phyloP scores from a whole-genome alignment of 2,329 filamentous ascomycete species.

The Fusarium liriodendri region DNA sequence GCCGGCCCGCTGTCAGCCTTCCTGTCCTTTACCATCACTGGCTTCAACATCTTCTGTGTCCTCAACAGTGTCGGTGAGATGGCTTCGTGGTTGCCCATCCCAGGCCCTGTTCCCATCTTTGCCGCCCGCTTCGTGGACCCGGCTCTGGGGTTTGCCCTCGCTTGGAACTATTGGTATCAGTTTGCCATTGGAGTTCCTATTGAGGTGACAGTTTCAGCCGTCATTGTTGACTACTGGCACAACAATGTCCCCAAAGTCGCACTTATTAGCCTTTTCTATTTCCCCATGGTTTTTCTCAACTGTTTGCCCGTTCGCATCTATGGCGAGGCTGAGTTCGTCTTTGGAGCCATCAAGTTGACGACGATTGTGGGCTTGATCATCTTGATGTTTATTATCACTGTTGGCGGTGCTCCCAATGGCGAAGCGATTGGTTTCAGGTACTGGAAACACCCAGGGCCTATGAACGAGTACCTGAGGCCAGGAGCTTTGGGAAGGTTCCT shows the following conservation, averaged over 20 bases:
- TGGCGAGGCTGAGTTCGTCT: slow-evolving; percentile 71
- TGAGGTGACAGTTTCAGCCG: slow-evolving; percentile 67
- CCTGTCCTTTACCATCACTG: not conserved
- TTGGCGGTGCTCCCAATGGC: slow-evolving; percentile 64
- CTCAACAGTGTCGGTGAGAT: slow-evolving; percentile 7
- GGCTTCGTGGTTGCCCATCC: not conserved
- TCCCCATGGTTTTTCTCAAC: slow-evolving; percentile 24
- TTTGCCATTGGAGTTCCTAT: slow-evolving; percentile 68
- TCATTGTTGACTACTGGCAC: slow-evolving; percentile 72
- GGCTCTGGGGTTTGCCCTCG: slow-evolving; percentile 56
- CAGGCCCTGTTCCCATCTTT: slow-evolving; percentile 22
- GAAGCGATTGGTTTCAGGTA: slow-evolving; percentile 56
- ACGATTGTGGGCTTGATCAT: slow-evolving; percentile 69
- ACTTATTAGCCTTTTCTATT: slow-evolving; percentile 16
- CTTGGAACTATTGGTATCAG: slow-evolving; percentile 73
- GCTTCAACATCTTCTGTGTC: slow-evolving; percentile 2
- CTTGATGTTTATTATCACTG: slow-evolving; percentile 56
- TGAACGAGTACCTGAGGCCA: slow-evolving; percentile 60
- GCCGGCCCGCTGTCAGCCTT: not conserved
- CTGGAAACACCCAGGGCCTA: slow-evolving; percentile 55
- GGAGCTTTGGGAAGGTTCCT: slow-evolving; percentile 66
- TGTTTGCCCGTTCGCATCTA: slow-evolving; percentile 24
- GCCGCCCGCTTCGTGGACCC: slow-evolving; percentile 64
- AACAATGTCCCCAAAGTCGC: slow-evolving; percentile 39
- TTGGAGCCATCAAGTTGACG: slow-evolving; percentile 69